These are phyloP conservation scores for Posidonia oceanica DNA, from an alignment of 116 monocot genomes.

Conservation along the genomic window DNA sequence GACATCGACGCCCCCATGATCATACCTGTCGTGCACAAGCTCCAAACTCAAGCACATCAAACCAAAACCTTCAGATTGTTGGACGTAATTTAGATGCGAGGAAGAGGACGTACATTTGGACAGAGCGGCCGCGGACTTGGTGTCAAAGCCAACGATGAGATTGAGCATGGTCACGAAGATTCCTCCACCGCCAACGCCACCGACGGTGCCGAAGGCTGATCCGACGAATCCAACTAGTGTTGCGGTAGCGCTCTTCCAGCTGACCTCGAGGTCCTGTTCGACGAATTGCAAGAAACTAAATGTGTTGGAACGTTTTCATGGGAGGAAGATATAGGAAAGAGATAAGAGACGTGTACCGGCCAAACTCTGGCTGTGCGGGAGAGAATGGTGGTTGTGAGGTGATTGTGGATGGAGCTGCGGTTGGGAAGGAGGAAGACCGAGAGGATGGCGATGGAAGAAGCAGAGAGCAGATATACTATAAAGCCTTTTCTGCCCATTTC, in stretches of 20 bases:
- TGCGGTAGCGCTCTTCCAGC: slow-evolving; percentile 46
- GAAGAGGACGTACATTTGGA: slow-evolving; percentile 64
- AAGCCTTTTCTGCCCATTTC: slow-evolving; percentile 21
- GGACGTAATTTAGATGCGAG: background rate
- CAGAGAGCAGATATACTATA: slow-evolving; percentile 29
- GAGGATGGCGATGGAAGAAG: slow-evolving; percentile 38
- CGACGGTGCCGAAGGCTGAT: slow-evolving; percentile 92
- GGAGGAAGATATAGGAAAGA: background rate
- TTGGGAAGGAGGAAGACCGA: slow-evolving; percentile 34
- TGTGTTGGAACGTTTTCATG: background rate
- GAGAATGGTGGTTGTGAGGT: background rate
- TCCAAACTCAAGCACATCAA: background rate
- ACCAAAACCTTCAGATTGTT: background rate
- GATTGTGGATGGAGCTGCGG: background rate
- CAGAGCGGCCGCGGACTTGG: slow-evolving; percentile 96
- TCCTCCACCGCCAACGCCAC: slow-evolving; percentile 93
- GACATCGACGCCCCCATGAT: slow-evolving; percentile 96
- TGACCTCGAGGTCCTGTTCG: slow-evolving; percentile 51
- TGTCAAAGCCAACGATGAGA: slow-evolving; percentile 86
- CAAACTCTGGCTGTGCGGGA: slow-evolving; percentile 43
- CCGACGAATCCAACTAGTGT: slow-evolving; percentile 82
- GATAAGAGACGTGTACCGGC: slow-evolving; percentile 42
- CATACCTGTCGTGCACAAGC: slow-evolving; percentile 47
- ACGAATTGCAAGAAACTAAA: background rate
- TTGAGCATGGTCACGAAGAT: slow-evolving; percentile 97